phyloP scores from a whole-genome alignment of 331 rosid genomes.

The Quercus lobata region DNA sequence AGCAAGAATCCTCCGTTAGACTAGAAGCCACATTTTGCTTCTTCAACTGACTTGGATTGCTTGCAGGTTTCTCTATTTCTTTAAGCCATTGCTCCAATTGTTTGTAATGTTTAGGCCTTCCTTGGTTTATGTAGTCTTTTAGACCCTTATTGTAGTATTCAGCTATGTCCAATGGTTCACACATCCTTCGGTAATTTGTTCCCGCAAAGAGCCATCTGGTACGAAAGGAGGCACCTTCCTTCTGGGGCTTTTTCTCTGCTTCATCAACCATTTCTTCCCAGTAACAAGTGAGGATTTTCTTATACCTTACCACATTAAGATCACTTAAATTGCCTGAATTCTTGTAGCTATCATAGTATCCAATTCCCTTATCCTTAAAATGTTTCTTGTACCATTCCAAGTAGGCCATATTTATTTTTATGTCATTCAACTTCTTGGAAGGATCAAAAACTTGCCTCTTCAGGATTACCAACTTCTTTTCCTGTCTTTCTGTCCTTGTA shows the following conservation, averaged over 20 bases:
- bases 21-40: constrained; percentile 18
- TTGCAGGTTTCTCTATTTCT: not conserved
- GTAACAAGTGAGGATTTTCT: constrained; percentile 33
- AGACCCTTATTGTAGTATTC: constrained; percentile 24
- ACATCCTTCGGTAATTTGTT: constrained; percentile 48
- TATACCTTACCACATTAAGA: not conserved
- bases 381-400: constrained; percentile 68
- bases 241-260: constrained; percentile 45
- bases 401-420: constrained; percentile 36
- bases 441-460: constrained; percentile 15
- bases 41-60: not conserved
- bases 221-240: constrained; percentile 27
- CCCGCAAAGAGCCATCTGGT: constrained; percentile 39
- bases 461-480: not conserved
- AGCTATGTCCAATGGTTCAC: constrained; percentile 71
- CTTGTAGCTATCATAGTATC: constrained; percentile 68
- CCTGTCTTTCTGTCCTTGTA: not conserved
- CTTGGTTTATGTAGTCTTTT: constrained; percentile 9
- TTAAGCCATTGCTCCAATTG: constrained; percentile 34
- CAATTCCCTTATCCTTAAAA: constrained; percentile 6
- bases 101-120: constrained; percentile 37
- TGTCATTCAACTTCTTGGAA: constrained; percentile 7
- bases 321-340: not conserved
- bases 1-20: constrained; percentile 64
- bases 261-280: constrained; percentile 56